Conservation (phyloP, 441 rosid species). For the Geranium incanum region DNA sequence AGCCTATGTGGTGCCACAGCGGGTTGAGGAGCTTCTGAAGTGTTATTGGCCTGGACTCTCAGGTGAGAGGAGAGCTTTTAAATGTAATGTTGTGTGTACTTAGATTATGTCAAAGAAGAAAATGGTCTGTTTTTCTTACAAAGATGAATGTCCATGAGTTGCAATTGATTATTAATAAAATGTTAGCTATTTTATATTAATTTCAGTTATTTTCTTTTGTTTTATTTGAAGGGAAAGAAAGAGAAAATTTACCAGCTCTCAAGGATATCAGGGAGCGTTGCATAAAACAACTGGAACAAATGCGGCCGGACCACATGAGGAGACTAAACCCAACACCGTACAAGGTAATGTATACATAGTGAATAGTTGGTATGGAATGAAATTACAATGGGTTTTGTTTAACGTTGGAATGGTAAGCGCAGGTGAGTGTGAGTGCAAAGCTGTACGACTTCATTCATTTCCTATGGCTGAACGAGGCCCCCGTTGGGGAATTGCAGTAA, state of each 20-base stretch:
- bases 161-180: no score
- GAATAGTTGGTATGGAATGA: neutral
- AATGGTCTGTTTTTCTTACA: neutral
- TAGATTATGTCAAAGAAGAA: neutral
- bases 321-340: slow-evolving; percentile 94
- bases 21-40: slow-evolving; percentile 72
- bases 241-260: slow-evolving; percentile 65
- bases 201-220: neutral
- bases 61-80: slow-evolving; percentile 37
- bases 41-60: slow-evolving; percentile 88
- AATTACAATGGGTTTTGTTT: neutral
- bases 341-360: slow-evolving; percentile 39
- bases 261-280: slow-evolving; percentile 63
- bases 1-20: slow-evolving; percentile 89
- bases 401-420: slow-evolving; percentile 10
- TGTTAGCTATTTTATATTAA: no score
- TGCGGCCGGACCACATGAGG: slow-evolving; percentile 97
- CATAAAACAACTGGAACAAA: slow-evolving; percentile 70
- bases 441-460: slow-evolving; percentile 93
- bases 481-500: slow-evolving; percentile 83
- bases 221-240: slow-evolving; percentile 36
- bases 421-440: slow-evolving; percentile 92
- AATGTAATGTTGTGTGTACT: neutral
- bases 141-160: neutral
- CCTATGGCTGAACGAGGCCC: slow-evolving; percentile 97